Evolutionary conservation across 2,329 filamentous ascomycete genomes (phyloP).

Genomic region (Davidsoniella eucalypti): DNA sequence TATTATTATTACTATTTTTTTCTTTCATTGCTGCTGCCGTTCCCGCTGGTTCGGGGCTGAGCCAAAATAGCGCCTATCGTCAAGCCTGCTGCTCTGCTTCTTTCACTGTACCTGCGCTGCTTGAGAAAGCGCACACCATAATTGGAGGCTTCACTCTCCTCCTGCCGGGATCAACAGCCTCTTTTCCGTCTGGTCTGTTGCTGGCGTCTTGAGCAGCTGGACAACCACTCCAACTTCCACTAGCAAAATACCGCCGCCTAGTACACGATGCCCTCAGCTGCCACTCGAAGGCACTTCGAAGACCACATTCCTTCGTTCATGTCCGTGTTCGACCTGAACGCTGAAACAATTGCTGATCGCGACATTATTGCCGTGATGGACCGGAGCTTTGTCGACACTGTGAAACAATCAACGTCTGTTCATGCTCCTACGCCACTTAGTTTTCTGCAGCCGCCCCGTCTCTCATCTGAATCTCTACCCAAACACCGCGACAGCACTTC

Average conservation of each 20-base stretch:
- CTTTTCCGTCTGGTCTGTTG: background rate
- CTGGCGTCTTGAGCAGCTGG: too few species aligned
- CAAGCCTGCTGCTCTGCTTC: background rate
- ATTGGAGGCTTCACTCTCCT: too few species aligned
- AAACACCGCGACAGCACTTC: conserved; percentile 22
- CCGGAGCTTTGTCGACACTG: conserved; percentile 32
- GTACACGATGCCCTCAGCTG: conserved; percentile 42
- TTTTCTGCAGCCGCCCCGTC: background rate
- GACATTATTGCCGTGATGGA: conserved; percentile 28
- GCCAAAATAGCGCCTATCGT: too few species aligned
- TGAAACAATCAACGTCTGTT: too few species aligned
- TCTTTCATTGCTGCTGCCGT: background rate
- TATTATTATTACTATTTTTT: too few species aligned
- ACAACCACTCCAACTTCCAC: background rate
- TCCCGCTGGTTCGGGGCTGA: background rate
- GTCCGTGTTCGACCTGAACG: conserved; percentile 55
- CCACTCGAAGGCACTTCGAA: conserved; percentile 45
- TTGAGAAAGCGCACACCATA: too few species aligned
- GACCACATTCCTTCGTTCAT: conserved; percentile 61
- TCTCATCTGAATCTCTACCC: background rate
- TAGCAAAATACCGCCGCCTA: background rate
- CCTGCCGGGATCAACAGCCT: background rate
- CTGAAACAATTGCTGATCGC: conserved; percentile 35
- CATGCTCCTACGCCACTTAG: too few species aligned
- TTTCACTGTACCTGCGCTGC: background rate